Base-by-base conservation (phyloP, 169 alveolate species). In the Besnoitia besnoiti region DNA sequence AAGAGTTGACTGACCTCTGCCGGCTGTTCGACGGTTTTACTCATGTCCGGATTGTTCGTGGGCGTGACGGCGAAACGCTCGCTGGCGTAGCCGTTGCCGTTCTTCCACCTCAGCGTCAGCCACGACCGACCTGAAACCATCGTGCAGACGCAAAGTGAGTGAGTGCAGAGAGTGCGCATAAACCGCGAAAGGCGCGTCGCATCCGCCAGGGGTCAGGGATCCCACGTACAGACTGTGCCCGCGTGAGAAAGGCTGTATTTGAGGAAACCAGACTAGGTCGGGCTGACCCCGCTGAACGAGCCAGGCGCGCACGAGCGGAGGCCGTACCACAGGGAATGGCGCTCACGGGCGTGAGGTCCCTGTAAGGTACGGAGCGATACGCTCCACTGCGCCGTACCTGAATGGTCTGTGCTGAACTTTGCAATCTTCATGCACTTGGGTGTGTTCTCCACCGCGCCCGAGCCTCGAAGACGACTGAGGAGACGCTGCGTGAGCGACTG, bases 31-130 rank as follows among this genome's bases (percentile, higher is more conserved):
- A 73, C 46, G 82, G 12, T 37, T 73, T n/a, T n/a, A 3, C 44
- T 37, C 82, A 37, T 73, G 47, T 73, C 82, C 44, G 82, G 82
- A 42, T 73, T 73, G 46, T 73, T 73, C 44, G 82, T 73, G 3
- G 82, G 82, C 47, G 82, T 73, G 27, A 73, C 82, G 44, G 12
- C 0, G n/a, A 73, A 73, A 7, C 46, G 82, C 46, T 35, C 39
- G 82, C 47, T 35, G 27, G n/a, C 39, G 46, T 7, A 35, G 14
- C 82, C 82, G 12, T 8, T 73, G 47, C 2, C 27, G 46, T 42
- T 37, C n/a, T 73, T 35, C 82, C 82, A 73, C 39, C 47, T 73
- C 46, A 73, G 47, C 8, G 39, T 16, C 24, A 73, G n/a, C 39
- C 39, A 73, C 46, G 82, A 3, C 24, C 46, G 82, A n/a, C 82